Conservation (phyloP, 257 asterid species). For the Ligustrum vulgare region DNA sequence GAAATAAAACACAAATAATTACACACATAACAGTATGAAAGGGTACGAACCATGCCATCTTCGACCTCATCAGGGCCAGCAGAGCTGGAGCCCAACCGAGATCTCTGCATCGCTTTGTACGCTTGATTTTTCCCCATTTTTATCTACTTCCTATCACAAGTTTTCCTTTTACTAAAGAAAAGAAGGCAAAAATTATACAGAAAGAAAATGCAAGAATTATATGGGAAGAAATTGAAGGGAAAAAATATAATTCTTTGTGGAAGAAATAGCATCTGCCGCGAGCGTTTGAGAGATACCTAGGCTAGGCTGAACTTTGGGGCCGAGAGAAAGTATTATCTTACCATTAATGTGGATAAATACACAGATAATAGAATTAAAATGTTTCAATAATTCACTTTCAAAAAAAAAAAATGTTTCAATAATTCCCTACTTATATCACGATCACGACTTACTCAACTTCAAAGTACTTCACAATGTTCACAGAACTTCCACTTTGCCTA, state of each 20-base stretch:
- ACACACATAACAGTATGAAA: constrained; percentile 40
- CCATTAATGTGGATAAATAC: too few relatives aligned
- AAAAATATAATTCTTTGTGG: too few relatives aligned
- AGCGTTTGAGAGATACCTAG: not conserved
- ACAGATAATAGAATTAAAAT: too few relatives aligned
- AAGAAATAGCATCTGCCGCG: not conserved
- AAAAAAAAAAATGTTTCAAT: too few relatives aligned
- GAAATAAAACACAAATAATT: not conserved
- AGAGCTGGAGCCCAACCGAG: constrained; percentile 71
- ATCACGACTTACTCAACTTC: too few relatives aligned
- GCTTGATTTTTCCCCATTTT: constrained; percentile 89
- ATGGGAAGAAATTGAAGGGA: not conserved
- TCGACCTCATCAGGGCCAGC: constrained; percentile 78
- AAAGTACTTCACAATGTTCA: too few relatives aligned
- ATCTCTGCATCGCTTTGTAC: constrained; percentile 90
- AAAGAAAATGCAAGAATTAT: not conserved
- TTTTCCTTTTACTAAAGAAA: not conserved
- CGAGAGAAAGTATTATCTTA: not conserved
- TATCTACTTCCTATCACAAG: not conserved
- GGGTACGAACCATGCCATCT: constrained; percentile 91
- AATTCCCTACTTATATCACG: too few relatives aligned
- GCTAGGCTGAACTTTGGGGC: not conserved
- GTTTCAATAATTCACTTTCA: too few relatives aligned
- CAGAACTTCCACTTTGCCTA: too few relatives aligned
- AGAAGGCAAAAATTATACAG: not conserved